Evolutionary conservation across 257 asterid species (phyloP).

Genomic region (Echites panduratus): DNA sequence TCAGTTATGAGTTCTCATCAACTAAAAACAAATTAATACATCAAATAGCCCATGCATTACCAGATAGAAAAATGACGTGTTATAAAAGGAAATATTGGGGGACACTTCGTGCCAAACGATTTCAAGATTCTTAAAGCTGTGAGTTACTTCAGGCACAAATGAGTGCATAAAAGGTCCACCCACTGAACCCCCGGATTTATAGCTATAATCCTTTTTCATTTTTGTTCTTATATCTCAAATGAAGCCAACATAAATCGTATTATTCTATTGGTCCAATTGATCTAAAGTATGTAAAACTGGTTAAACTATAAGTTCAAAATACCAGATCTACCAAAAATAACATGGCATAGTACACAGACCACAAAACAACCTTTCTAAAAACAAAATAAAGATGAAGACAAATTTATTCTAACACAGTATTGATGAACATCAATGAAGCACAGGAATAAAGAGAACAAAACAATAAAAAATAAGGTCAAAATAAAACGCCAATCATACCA

Average conservation of each 20-base stretch:
- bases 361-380: background rate
- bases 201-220: background rate
- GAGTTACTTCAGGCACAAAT: background rate
- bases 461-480: conserved; percentile 6
- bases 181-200: background rate
- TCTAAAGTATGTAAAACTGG: background rate
- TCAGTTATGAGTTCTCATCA: background rate
- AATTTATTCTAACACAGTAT: background rate
- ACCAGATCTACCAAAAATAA: background rate
- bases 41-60: background rate
- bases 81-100: background rate
- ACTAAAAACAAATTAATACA: background rate
- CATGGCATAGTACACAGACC: background rate
- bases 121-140: background rate
- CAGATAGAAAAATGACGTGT: background rate
- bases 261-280: background rate
- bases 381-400: conserved; percentile 1
- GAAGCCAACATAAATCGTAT: background rate
- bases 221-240: background rate
- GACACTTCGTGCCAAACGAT: background rate
- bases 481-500: conserved; percentile 41
- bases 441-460: conserved; percentile 1
- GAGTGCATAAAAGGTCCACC: background rate
- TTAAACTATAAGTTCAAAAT: background rate
- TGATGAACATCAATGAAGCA: background rate